phyloP scores from a whole-genome alignment of 257 asterid genomes.

The Plantago major region DNA sequence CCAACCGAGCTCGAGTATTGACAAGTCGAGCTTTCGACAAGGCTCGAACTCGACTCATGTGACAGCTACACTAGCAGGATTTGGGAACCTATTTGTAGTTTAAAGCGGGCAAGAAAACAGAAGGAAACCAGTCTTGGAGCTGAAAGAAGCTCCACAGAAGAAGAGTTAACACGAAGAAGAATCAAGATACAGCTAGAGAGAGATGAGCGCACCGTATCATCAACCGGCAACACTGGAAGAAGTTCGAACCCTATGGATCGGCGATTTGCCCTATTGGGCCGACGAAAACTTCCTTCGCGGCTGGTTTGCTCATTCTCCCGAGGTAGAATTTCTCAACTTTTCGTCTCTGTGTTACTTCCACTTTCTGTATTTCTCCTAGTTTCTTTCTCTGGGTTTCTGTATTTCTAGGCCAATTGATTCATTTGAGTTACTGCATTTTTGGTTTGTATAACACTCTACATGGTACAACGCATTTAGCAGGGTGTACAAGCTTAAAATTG shows the following conservation, averaged over 20 bases:
- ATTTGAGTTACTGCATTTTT: not conserved
- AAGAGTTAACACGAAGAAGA: not conserved
- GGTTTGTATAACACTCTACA: not conserved
- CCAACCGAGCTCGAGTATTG: too few relatives aligned
- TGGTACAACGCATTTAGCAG: not conserved
- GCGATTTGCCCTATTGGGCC: conserved; percentile 99
- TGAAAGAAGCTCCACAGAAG: too few relatives aligned
- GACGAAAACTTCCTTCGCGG: conserved; percentile 85
- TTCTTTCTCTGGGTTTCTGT: not conserved
- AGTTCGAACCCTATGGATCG: conserved; percentile 99
- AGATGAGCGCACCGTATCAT: conserved; percentile 73
- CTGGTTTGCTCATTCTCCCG: conserved; percentile 86
- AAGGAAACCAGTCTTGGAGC: too few relatives aligned
- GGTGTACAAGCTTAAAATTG: not conserved
- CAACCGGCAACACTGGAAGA: conserved; percentile 93
- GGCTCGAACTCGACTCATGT: too few relatives aligned
- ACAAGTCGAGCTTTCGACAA: too few relatives aligned
- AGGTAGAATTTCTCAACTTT: conserved; percentile 34
- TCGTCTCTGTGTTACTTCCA: not conserved
- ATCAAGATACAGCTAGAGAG: not conserved
- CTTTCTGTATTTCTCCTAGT: not conserved
- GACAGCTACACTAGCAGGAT: too few relatives aligned
- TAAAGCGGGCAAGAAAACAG: too few relatives aligned
- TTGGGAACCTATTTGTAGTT: too few relatives aligned
- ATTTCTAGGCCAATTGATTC: too few relatives aligned